Evolutionary conservation across 495 filamentous ascomycete genomes (phyloP), one percentile per base, ranked within the genome.

Genomic region (Aspergillus taichungensis): DNA sequence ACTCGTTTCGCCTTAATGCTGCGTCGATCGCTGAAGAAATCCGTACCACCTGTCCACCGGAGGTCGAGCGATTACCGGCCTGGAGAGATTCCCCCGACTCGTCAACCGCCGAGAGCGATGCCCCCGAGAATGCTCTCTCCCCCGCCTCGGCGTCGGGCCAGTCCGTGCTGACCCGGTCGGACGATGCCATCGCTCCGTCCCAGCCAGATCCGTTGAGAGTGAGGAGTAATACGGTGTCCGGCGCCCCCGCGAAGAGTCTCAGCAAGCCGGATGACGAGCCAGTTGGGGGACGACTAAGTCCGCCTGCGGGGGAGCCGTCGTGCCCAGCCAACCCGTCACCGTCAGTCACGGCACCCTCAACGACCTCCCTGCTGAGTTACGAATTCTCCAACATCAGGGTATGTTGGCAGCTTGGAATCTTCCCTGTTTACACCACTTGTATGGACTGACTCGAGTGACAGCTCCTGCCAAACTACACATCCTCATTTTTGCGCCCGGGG

Each of bases 401-500:
- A 77, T 33, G 78, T 57, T 31, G 31, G 24, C 8, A 13, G 29
- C 32, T 12, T 38, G 28, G 39, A 30, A 13, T n/a, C 28, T 30
- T n/a, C 28, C 28, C 35, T 10, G 37, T 18, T 41, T 36, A 34
- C 13, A 5, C 29, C 37, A 13, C 6, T 45, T 11, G 8, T 32
- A 6, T 40, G 11, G 18, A 34, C 54, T 70, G 40, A 66, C 43
- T 39, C 4, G 18, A 24, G 18, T 13, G 13, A 36, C 43, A 73
- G 66, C 62, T 74, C 18, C 49, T 69, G 35, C 73, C 74, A 13
- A 74, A 72, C 50, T 66, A 75, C 50, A 68, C 87, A 3, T 94
- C 87, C 6, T 92, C 87, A 5, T 94, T 83, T 61, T 71, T 99
- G 18, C 84, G 88, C 33, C 80, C 90, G 1, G 89, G 91, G 24